Conservation (phyloP, 768 basidiomycete genomes). For the Suillus placidus region DNA sequence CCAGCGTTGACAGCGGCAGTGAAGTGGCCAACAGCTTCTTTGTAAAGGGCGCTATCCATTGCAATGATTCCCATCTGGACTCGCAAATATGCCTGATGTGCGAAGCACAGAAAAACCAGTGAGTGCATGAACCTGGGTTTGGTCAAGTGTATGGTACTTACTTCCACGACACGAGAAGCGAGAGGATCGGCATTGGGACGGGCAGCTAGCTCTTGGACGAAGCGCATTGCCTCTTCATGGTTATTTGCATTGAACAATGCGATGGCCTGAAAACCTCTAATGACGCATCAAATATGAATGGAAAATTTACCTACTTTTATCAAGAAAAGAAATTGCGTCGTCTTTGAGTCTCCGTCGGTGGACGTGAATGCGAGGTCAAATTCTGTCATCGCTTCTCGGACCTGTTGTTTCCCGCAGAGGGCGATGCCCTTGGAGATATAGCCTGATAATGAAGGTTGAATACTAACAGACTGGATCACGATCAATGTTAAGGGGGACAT, state of each 20-base stretch:
- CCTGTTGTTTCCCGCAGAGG: not conserved
- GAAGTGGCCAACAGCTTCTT: not conserved
- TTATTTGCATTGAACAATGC: not conserved
- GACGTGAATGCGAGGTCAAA: not conserved
- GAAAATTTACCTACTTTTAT: not conserved
- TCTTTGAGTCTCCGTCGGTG: not conserved
- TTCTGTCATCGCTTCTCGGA: not conserved
- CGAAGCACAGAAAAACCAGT: not conserved
- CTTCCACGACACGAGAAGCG: not conserved
- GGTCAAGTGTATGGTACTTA: not conserved
- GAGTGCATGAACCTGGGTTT: not conserved
- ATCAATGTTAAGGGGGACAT: not conserved
- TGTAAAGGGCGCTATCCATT: not conserved
- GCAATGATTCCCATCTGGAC: not conserved
- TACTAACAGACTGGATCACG: not conserved
- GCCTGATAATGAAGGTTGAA: not conserved
- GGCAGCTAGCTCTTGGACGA: not conserved
- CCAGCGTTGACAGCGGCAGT: not conserved
- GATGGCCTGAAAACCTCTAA: not conserved
- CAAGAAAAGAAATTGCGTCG: not conserved
- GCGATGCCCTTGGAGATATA: not conserved
- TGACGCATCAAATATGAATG: not conserved
- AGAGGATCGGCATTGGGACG: not conserved
- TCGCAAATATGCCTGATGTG: not conserved
- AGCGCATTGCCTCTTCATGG: not conserved